Conservation (phyloP, 306 rosid genomes). For the Carpinus viminea region DNA sequence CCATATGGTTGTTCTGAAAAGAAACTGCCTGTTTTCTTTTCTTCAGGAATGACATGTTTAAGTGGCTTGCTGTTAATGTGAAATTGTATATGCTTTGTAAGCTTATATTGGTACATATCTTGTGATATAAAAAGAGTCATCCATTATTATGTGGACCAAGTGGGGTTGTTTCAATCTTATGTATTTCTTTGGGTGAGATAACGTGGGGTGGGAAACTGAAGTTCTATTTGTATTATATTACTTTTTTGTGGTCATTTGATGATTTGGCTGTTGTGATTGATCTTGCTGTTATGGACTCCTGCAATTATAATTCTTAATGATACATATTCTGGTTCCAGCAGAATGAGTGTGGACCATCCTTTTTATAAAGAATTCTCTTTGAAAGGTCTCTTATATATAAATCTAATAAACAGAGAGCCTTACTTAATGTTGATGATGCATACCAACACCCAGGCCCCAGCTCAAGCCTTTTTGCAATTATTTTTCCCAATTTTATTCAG, state of each 20-base stretch:
- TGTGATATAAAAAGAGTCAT: slow-evolving; percentile 50
- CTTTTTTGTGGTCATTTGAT: not conserved
- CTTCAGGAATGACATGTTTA: slow-evolving; percentile 61
- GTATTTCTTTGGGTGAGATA: too few relatives aligned
- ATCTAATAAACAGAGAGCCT: not conserved
- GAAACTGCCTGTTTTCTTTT: slow-evolving; percentile 59
- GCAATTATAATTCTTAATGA: not conserved
- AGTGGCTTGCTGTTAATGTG: slow-evolving; percentile 51
- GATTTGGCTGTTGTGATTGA: not conserved
- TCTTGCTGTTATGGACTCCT: not conserved
- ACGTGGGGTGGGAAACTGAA: not conserved
- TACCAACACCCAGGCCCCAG: not conserved
- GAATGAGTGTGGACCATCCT: not conserved
- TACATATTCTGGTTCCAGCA: not conserved
- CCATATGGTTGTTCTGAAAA: slow-evolving; percentile 47
- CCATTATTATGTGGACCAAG: slow-evolving; percentile 37
- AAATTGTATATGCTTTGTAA: slow-evolving; percentile 88
- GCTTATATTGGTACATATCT: slow-evolving; percentile 50
- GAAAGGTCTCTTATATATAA: not conserved
- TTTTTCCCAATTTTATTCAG: too few relatives aligned
- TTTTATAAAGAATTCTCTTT: not conserved
- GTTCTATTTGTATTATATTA: not conserved
- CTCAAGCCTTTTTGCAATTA: not conserved
- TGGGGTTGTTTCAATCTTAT: not conserved
- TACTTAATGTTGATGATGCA: not conserved